Base-by-base conservation (phyloP, 176 grass and related monocot species). In the Rhynchospora tenuis region DNA sequence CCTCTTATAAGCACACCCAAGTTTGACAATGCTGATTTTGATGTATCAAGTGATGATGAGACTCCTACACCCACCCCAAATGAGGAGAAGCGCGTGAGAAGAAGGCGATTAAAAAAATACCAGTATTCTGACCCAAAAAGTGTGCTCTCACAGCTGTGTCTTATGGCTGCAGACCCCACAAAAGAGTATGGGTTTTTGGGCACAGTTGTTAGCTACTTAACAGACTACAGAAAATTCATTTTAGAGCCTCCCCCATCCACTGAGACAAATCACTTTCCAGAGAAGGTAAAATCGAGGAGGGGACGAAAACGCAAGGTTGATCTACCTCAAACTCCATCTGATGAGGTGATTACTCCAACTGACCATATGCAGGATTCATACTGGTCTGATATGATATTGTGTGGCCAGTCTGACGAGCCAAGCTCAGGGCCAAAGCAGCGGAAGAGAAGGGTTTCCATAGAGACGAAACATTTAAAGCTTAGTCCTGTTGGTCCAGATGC, bases 321-420 rank as follows among this genome's bases (percentile, higher is more conserved):
- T 82, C 45, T 82, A 54, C 27, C 29, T 24, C 44, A 31, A 65
- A 65, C 19, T 75, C 67, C 87, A 50, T 83, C 74, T 83, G 61
- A 84, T 31, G 70, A 87, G 64, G 87, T 86, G 56, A 31, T 91
- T 64, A 84, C 82, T 23, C 79, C 81, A 64, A 92, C 85, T 59
- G 92, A 99, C 87, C 95, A 98, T 85, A 95, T 99, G 91, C 93
- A 93, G 83, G 96, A 99, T 50, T 93, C 96, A 17, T 99, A 99
- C 76, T 99, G 96, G 96, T 99, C 96, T 6, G 93, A 92, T 75
- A 89, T 99, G 88, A 90, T 92, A 84, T 90, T 90, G 52, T 85
- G 55, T 89, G 87, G 87, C 87, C 92, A 94, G 68, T 86, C 78
- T 67, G 64, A 81, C 54, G 83, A 89, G 63, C 79, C 55, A 84